Conservation (phyloP, 2,329 filamentous ascomycete genomes). For the Monosporascus sp. region DNA sequence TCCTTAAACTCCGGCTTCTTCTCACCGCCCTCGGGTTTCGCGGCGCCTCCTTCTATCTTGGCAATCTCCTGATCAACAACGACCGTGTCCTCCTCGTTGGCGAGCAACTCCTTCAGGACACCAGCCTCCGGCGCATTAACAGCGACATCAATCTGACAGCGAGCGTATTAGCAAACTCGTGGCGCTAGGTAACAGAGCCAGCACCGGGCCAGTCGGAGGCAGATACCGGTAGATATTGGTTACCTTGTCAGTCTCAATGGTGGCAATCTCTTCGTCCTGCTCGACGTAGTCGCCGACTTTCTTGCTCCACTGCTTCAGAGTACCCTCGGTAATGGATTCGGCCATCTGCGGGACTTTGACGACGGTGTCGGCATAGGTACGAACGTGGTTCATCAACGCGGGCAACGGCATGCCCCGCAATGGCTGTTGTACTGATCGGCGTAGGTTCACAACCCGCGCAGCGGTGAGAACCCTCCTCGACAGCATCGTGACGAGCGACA, state of each 20-base stretch:
- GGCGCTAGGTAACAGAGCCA: not conserved
- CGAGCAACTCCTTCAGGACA: conserved; percentile 86
- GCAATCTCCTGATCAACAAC: conserved; percentile 88
- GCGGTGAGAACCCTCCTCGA: conserved; percentile 32
- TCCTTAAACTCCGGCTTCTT: conserved; percentile 56
- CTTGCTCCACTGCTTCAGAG: conserved; percentile 91
- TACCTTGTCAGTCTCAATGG: conserved; percentile 98
- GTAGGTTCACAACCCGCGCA: conserved; percentile 33
- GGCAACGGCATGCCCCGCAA: conserved; percentile 42
- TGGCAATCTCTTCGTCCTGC: conserved; percentile 95
- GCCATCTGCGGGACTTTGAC: conserved; percentile 98
- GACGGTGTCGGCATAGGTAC: conserved; percentile 69
- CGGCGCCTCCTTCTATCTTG: conserved; percentile 74
- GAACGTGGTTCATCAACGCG: conserved; percentile 50
- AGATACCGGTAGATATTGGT: conserved; percentile 7
- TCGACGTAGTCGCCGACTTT: conserved; percentile 89
- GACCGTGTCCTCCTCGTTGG: conserved; percentile 91
- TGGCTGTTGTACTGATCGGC: conserved; percentile 33
- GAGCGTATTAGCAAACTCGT: conserved; percentile 6
- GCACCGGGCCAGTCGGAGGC: not conserved
- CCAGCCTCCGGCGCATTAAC: conserved; percentile 92
- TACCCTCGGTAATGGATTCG: conserved; percentile 96
- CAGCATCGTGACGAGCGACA: conserved; percentile 19
- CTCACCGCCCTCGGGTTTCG: conserved; percentile 47
- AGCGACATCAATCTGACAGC: conserved; percentile 78